phyloP scores from a whole-genome alignment of 306 rosid genomes.

The Cucumis melo region DNA sequence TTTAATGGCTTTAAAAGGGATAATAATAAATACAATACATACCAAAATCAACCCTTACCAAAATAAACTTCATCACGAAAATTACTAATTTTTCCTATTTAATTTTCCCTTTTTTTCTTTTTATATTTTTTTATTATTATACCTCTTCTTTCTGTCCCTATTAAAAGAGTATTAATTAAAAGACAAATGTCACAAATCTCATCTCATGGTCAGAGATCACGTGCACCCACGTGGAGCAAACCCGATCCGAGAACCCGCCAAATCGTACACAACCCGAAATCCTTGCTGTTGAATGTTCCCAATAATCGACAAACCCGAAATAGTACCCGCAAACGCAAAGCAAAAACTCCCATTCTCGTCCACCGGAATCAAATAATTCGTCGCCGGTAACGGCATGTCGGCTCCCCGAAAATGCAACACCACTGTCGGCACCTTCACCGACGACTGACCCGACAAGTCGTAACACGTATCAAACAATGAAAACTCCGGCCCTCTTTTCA shows the following conservation, averaged over 20 bases:
- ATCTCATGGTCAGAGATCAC: constrained; percentile 4
- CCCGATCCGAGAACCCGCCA: constrained; percentile 47
- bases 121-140: not conserved
- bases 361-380: constrained; percentile 57
- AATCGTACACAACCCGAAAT: constrained; percentile 46
- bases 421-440: constrained; percentile 55
- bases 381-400: constrained; percentile 44
- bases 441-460: constrained; percentile 34
- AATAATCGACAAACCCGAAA: constrained; percentile 41
- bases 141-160: not conserved
- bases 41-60: not conserved
- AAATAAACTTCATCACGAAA: not conserved
- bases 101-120: too few species aligned
- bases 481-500: constrained; percentile 47
- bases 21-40: not conserved
- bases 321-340: constrained; percentile 56
- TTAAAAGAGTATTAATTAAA: not conserved
- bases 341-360: constrained; percentile 47
- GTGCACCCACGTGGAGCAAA: constrained; percentile 46
- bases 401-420: constrained; percentile 47
- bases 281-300: constrained; percentile 73
- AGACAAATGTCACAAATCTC: not conserved
- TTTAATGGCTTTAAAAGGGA: not conserved
- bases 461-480: constrained; percentile 54
- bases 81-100: not conserved